Evolutionary conservation across 2,329 filamentous ascomycete species (phyloP).

Genomic region (Aspergillus ochraceus): DNA sequence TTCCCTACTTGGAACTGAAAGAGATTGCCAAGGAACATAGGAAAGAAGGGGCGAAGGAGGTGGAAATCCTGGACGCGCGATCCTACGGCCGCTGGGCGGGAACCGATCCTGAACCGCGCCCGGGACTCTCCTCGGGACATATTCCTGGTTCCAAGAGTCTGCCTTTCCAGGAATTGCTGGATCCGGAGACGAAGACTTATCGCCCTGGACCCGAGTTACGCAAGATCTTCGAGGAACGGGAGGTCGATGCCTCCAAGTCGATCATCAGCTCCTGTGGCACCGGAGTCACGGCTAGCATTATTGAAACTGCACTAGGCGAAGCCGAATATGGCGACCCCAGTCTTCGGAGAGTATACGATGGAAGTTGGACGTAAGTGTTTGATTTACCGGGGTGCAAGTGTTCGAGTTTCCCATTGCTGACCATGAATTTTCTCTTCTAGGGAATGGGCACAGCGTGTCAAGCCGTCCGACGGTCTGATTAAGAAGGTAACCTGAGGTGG

Average conservation of each 20-base stretch:
- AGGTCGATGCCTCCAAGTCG: slow-evolving; percentile 74
- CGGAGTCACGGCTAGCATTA: slow-evolving; percentile 86
- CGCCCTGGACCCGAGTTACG: slow-evolving; percentile 70
- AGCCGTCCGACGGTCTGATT: slow-evolving; percentile 48
- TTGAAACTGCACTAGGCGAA: slow-evolving; percentile 82
- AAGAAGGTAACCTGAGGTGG: slow-evolving; percentile 31
- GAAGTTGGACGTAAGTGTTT: slow-evolving; percentile 87
- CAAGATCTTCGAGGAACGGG: slow-evolving; percentile 75
- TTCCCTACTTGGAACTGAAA: slow-evolving; percentile 78
- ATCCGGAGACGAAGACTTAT: slow-evolving; percentile 79
- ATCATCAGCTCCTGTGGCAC: slow-evolving; percentile 90
- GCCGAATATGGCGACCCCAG: slow-evolving; percentile 70
- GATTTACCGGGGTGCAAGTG: slow-evolving; percentile 4
- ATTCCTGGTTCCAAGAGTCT: slow-evolving; percentile 85
- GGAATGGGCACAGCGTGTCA: slow-evolving; percentile 54
- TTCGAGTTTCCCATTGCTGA: neutral
- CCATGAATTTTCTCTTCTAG: slow-evolving; percentile 23
- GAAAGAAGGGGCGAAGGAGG: slow-evolving; percentile 78
- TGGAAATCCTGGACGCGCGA: slow-evolving; percentile 88
- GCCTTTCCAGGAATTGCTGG: slow-evolving; percentile 75
- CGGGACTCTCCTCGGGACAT: slow-evolving; percentile 84
- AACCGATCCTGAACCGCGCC: slow-evolving; percentile 79
- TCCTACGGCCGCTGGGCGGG: slow-evolving; percentile 78
- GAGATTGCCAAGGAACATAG: slow-evolving; percentile 72
- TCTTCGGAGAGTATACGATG: slow-evolving; percentile 81